Evolutionary conservation across 2,329 filamentous ascomycete species (phyloP).

Genomic region (Aspergillus floridensis): DNA sequence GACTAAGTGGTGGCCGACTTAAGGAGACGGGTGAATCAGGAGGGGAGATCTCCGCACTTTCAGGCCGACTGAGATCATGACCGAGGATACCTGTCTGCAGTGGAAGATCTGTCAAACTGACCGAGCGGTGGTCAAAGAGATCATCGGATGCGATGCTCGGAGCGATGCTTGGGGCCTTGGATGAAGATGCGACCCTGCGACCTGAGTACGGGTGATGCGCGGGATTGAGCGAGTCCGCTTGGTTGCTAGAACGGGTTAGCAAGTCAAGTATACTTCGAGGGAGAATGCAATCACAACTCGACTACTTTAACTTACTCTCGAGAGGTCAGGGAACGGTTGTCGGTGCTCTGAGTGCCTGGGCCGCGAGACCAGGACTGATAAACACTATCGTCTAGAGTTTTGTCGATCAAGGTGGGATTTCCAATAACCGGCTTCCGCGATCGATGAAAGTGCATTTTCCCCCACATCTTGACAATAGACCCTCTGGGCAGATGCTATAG

Average conservation of each 20-base stretch:
- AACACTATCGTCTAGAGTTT: slow-evolving; percentile 46
- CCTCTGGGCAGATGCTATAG: not conserved
- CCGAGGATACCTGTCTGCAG: not conserved
- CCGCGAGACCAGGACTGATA: slow-evolving; percentile 40
- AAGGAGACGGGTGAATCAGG: slow-evolving; percentile 42
- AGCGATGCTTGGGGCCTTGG: slow-evolving; percentile 58
- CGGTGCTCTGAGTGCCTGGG: slow-evolving; percentile 26
- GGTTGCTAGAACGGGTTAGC: slow-evolving; percentile 18
- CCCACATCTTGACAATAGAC: slow-evolving; percentile 51
- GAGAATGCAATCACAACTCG: not conserved
- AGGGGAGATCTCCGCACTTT: slow-evolving; percentile 47
- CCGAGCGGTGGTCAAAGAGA: slow-evolving; percentile 16
- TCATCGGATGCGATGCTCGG: slow-evolving; percentile 38
- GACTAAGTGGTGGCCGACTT: slow-evolving; percentile 23
- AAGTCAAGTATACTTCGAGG: slow-evolving; percentile 1
- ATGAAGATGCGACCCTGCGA: slow-evolving; percentile 56
- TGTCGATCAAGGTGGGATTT: slow-evolving; percentile 47
- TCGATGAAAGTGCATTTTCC: slow-evolving; percentile 47
- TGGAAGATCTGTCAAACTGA: slow-evolving; percentile 15
- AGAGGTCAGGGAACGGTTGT: slow-evolving; percentile 29
- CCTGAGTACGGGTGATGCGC: slow-evolving; percentile 19
- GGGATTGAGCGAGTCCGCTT: slow-evolving; percentile 13
- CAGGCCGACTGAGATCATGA: slow-evolving; percentile 1
- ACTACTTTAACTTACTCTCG: slow-evolving; percentile 34
- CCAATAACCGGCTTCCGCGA: slow-evolving; percentile 46